Percentiles rank a stretch among this genome's conserved stretches.
These are phyloP conservation scores for Alternaria atra DNA, from an alignment of 2,329 filamentous ascomycete genomes.

Conservation along the genomic window DNA sequence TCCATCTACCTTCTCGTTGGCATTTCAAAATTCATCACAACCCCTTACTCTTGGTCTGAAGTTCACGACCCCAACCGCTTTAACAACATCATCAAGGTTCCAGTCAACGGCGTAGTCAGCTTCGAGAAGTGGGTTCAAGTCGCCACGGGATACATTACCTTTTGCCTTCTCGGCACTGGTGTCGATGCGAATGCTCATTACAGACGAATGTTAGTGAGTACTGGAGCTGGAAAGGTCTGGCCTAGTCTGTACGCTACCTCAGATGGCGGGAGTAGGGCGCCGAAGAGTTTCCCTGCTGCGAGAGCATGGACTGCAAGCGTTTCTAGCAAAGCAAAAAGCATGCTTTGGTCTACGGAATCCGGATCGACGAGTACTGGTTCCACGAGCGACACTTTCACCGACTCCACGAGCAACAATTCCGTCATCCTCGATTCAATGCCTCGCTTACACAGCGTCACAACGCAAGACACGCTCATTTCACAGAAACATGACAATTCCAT, in stretches of 20 bases:
- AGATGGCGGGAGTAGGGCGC: slow-evolving; percentile 26
- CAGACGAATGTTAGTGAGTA: slow-evolving; percentile 31
- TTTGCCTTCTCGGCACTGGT: slow-evolving; percentile 72
- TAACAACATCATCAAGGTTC: slow-evolving; percentile 59
- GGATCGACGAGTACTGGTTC: slow-evolving; percentile 27
- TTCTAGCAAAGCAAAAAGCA: slow-evolving; percentile 36
- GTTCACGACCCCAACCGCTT: slow-evolving; percentile 62
- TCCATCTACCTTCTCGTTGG: slow-evolving; percentile 57
- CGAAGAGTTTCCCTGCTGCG: slow-evolving; percentile 23
- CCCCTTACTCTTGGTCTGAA: slow-evolving; percentile 62
- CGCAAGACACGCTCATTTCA: slow-evolving; percentile 15
- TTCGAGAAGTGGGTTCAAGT: slow-evolving; percentile 69
- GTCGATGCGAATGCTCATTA: slow-evolving; percentile 61
- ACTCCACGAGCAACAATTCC: slow-evolving; percentile 25
- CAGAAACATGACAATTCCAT: not conserved
- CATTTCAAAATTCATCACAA: slow-evolving; percentile 33
- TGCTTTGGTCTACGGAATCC: slow-evolving; percentile 31
- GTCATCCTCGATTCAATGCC: slow-evolving; percentile 4
- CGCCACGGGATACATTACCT: slow-evolving; percentile 63
- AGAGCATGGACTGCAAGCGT: slow-evolving; percentile 27
- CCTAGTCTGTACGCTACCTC: slow-evolving; percentile 35
- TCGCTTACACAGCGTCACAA: slow-evolving; percentile 16
- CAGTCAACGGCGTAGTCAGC: slow-evolving; percentile 55
- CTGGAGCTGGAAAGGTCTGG: slow-evolving; percentile 44
- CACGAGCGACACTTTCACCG: slow-evolving; percentile 13